Percentiles rank a stretch among this genome's conserved stretches.
Evolutionary conservation across 2,329 filamentous ascomycete genomes (phyloP).

Genomic region (Penicillium sp.): DNA sequence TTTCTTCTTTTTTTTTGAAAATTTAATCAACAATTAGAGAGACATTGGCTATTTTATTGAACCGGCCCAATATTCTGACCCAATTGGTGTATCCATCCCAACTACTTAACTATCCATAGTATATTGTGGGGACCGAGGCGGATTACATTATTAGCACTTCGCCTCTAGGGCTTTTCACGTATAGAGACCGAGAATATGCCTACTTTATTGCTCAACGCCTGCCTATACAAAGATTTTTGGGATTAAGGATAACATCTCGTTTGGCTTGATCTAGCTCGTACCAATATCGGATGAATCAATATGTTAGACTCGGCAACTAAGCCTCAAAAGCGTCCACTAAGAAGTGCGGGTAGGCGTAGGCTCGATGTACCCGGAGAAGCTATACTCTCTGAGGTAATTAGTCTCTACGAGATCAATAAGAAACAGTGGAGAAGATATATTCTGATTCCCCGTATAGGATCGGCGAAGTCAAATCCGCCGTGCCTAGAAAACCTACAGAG

Average conservation of each 20-base stretch:
- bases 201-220: background rate
- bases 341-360: background rate
- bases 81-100: background rate
- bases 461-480: constrained; percentile 5
- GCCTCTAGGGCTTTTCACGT: background rate
- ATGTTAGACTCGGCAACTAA: background rate
- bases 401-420: background rate
- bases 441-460: constrained; percentile 1
- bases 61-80: background rate
- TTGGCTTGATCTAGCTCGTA: background rate
- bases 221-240: background rate
- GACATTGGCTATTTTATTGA: background rate
- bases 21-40: background rate
- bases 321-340: background rate
- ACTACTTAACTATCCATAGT: background rate
- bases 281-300: background rate
- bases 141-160: background rate
- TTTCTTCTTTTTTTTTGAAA: background rate
- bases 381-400: background rate
- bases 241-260: background rate
- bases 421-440: background rate
- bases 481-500: background rate
- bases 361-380: constrained; percentile 1
- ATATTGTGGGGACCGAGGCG: background rate
- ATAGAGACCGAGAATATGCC: no score